Evolutionary conservation across 495 filamentous ascomycete species (phyloP), one percentile per base, ranked within the genome.

Genomic region (Daldinia bambusicola): DNA sequence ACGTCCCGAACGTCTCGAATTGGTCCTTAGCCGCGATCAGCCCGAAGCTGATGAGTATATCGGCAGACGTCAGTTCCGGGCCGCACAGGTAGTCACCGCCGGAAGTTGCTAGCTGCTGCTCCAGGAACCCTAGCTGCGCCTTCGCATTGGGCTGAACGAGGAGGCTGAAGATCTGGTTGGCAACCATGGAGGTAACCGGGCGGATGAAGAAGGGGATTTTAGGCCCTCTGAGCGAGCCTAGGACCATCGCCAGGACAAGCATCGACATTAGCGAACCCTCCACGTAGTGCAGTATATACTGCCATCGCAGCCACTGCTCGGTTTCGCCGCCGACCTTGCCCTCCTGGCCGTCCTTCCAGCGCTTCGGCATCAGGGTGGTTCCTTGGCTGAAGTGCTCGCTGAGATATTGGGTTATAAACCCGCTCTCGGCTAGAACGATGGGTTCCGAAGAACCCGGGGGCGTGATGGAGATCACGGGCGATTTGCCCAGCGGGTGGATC

Each of bases 401-500:
- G 9, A 98, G 83, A 72, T 95, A 96, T 75, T 97, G 92, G 14
- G 88, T 79, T 58, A 98, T 96, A 37, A 87, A 81, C 2, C 87
- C 92, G 36, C 91, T 93, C 75, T 97, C 94, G 16, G 93, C 93
- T 26, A 97, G 80, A 0, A 96, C 84, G 13, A 90, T 72, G 0
- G 89, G 88, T 70, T 87, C 81, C 7, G 32, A 71, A 78, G 74
- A 67, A 6, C 76, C 78, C 6, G 75, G 64, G 0, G 77, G 71
- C 32, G 74, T 80, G 73, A 97, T 76, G 7, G 83, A 84, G 61
- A 98, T 77, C 5, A 95, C 74, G 2, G 94, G 94, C 0, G 91
- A 89, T 74, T 97, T 98, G 16, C 94, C 94, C 7, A 97, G 84
- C 0, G 92, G 90, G 76, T 98, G 94, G 18, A 97, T 78, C 43